Base-by-base conservation (phyloP, 163 green algal species). In the Volvox carteri region DNA sequence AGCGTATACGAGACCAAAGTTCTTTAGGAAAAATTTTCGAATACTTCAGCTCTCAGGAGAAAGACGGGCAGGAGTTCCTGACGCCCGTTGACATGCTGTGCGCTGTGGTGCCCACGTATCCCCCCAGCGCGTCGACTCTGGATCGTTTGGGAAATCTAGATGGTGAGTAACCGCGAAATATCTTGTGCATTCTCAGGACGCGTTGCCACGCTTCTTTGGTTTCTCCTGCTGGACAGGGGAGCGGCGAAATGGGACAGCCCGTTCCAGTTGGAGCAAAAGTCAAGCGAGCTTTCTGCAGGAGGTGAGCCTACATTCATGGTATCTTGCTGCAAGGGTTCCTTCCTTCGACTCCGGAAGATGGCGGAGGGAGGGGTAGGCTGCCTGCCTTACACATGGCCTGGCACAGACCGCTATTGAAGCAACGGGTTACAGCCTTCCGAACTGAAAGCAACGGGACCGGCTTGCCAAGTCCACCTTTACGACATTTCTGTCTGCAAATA, bases 31-130 rank as follows among this genome's bases (percentile, higher is more conserved):
- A 96, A 85, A 85, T 95, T 1, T 96, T 94, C 80, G 93, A 95
- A 21, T 96, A 96, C 42, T 96, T 96, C 86, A 62, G 48, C 25
- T 44, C 68, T n/a, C 48, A 85, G 6, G 85, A 87, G 21, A 67
- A 88, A 35, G 83, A 81, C 16, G 46, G 90, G 1, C 41, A 72
- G 41, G 92, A 94, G 42, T 93, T 78, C 75, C 96, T 98, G 94
- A 93, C 87, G 8, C 79, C 93, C 1, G 70, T 83, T 1, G 95
- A 96, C 86, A 72, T 98, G 30, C 78, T 97, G 30, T 78, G 93
- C 7, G 92, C 93, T 4, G 52, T 98, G 25, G 94, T 98, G 79
- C 92, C 95, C 1, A 95, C 97, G 0, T 98, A 97, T 78, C 96
- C 96, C 12, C 92, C 96, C 33, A 92, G 94, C 21, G 90, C 90